Evolutionary conservation across 176 grass and related monocot genomes (phyloP).

Genomic region (barley (Hordeum vulgare)): MorexV3_pseudomolecules_assembly NC_058524.1:405374108-405374607

Average conservation of each 20-base stretch:
- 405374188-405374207: constrained; percentile 87
- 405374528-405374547: not conserved
- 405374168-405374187: constrained; percentile 63
- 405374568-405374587: not conserved
- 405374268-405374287: not conserved
- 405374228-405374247: constrained; percentile 88
- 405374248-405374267: constrained; percentile 74
- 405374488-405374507: not conserved
- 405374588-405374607: not conserved
- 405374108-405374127: not conserved
- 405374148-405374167: constrained; percentile 71
- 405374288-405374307: not conserved
- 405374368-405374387: not conserved
- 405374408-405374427: not conserved
- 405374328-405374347: not conserved
- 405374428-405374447: not conserved
- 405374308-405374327: not conserved
- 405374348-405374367: not conserved
- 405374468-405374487: not conserved
- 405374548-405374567: not conserved
- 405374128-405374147: constrained; percentile 26
- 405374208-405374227: constrained; percentile 93
- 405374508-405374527: not conserved
- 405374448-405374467: not conserved
- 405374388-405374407: not conserved